A percentile compares a stretch with the other conserved stretches of the same genome.
These are phyloP conservation scores for Venturia aucupariae DNA, from an alignment of 2,329 filamentous ascomycete species.

Conservation along the genomic window DNA sequence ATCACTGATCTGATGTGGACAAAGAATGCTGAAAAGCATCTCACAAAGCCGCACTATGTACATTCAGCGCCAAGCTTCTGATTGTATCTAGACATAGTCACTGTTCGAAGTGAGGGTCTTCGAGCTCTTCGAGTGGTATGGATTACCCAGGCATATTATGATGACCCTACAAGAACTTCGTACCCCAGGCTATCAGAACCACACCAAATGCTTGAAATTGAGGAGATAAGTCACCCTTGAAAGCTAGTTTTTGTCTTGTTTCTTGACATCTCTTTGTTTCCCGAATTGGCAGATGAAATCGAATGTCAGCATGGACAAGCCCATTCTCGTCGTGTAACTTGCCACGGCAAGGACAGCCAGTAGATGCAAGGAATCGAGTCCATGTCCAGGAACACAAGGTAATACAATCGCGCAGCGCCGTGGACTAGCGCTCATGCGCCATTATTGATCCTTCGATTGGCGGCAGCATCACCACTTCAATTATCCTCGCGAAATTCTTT, in stretches of 20 bases:
- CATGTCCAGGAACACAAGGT: neutral
- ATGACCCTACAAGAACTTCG: neutral
- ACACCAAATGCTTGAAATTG: neutral
- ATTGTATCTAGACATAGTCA: neutral
- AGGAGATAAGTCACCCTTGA: no score
- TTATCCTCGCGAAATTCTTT: neutral
- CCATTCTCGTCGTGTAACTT: slow-evolving; percentile 8
- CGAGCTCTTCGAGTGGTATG: neutral
- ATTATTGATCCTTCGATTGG: neutral
- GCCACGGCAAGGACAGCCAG: neutral
- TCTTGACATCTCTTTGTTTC: neutral
- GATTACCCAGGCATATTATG: neutral
- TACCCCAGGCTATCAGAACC: neutral
- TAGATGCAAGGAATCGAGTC: neutral
- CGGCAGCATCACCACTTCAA: neutral
- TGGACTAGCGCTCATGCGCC: neutral
- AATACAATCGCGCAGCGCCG: neutral
- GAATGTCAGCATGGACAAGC: neutral
- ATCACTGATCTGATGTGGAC: neutral
- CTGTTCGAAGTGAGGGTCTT: neutral
- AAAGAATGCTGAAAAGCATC: neutral
- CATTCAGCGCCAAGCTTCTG: neutral
- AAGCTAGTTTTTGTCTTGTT: neutral
- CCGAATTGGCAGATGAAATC: neutral
- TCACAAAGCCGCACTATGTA: neutral